Conservation (phyloP, 2,329 filamentous ascomycete genomes). For the Colletotrichum tamarilloi region DNA sequence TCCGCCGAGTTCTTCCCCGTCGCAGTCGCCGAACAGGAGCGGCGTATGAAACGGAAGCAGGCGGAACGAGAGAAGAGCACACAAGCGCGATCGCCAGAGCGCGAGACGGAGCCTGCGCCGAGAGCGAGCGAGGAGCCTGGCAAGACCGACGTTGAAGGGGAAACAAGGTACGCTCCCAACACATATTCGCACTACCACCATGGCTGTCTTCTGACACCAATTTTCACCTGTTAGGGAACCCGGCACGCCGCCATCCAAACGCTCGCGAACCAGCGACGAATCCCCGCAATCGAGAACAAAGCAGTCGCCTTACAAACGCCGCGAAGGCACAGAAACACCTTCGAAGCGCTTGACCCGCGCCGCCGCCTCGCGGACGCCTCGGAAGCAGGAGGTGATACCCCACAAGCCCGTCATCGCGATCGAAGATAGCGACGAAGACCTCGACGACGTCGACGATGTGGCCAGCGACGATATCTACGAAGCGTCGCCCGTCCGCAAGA, state of each 20-base stretch:
- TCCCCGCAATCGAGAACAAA: conserved; percentile 28
- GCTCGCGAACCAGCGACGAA: conserved; percentile 41
- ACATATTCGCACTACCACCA: not conserved
- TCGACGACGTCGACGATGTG: conserved; percentile 13
- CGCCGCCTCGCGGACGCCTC: conserved; percentile 30
- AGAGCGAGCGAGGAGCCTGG: conserved; percentile 7
- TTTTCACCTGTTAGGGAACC: conserved; percentile 40
- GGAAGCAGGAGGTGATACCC: conserved; percentile 22
- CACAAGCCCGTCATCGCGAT: conserved; percentile 37
- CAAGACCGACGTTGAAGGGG: conserved; percentile 37
- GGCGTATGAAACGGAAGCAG: conserved; percentile 36
- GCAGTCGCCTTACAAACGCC: conserved; percentile 10
- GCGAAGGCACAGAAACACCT: conserved; percentile 17
- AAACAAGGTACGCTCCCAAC: not conserved
- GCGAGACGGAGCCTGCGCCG: not conserved
- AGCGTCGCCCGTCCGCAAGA: conserved; percentile 33
- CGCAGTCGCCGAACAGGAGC: conserved; percentile 53
- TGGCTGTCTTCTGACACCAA: conserved; percentile 31
- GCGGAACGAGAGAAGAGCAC: conserved; percentile 26
- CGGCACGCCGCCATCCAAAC: conserved; percentile 52
- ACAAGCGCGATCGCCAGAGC: conserved; percentile 17
- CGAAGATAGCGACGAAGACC: conserved; percentile 38
- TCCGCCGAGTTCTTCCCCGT: conserved; percentile 61
- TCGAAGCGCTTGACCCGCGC: conserved; percentile 27
- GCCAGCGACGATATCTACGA: conserved; percentile 31